phyloP scores from a whole-genome alignment of 371 early-diverging fungal genomes.

The Phascolomyces articulosus region DNA sequence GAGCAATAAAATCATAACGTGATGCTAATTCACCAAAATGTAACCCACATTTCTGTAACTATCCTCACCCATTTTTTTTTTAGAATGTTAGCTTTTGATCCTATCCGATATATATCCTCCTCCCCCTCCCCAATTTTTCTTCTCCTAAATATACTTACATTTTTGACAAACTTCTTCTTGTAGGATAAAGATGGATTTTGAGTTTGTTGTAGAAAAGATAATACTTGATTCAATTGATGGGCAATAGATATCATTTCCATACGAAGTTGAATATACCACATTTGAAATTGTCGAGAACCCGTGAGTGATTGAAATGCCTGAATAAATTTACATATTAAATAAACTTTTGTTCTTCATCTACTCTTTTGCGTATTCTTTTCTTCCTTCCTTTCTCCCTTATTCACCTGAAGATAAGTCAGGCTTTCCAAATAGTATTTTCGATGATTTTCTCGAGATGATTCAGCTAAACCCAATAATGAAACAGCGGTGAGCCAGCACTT shows the following conservation, averaged over 20 bases:
- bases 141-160: not conserved
- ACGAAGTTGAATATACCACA: conserved; percentile 38
- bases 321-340: not conserved
- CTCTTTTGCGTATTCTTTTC: too few species aligned
- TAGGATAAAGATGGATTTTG: not conserved
- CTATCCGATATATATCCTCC: too few species aligned
- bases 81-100: too few species aligned
- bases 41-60: conserved; percentile 12
- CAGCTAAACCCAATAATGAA: conserved; percentile 30
- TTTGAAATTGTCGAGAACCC: conserved; percentile 21
- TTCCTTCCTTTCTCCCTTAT: not conserved
- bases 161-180: not conserved
- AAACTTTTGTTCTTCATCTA: not conserved
- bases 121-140: too few species aligned
- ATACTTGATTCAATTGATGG: conserved; percentile 14
- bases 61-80: too few species aligned
- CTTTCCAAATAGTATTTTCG: conserved; percentile 18
- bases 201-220: not conserved
- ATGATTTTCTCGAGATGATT: conserved; percentile 15
- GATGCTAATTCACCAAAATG: conserved; percentile 31
- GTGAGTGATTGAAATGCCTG: conserved; percentile 36
- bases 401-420: conserved; percentile 27
- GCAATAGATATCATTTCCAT: conserved; percentile 36
- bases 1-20: conserved; percentile 35
- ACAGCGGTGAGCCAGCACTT: conserved; percentile 35